phyloP scores from a whole-genome alignment of 192 early-diverging fungal genomes.

The Kickxella alabastrina region DNA sequence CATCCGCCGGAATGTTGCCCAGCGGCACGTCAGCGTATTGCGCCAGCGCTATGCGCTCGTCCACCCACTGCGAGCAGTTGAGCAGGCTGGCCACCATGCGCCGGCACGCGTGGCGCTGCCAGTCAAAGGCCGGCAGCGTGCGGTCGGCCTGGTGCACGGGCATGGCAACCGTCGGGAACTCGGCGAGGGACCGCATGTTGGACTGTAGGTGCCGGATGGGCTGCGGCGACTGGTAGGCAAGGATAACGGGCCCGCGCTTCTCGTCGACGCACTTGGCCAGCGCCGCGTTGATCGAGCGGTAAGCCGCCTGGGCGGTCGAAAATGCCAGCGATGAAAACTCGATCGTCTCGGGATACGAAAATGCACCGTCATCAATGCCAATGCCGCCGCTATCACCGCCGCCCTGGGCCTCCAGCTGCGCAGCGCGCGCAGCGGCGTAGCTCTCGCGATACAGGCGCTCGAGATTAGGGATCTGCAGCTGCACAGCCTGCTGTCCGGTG shows the following conservation, averaged over 20 bases:
- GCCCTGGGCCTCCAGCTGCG: conserved; percentile 1
- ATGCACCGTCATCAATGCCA: conserved; percentile 28
- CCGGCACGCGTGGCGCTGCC: conserved; percentile 69
- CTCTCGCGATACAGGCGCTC: conserved; percentile 62
- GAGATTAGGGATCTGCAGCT: conserved; percentile 70
- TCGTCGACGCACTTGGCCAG: conserved; percentile 62
- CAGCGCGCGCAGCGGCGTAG: conserved; percentile 13
- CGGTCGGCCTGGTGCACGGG: conserved; percentile 70
- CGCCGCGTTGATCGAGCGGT: conserved; percentile 56
- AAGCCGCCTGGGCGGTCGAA: conserved; percentile 17
- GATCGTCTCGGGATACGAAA: conserved; percentile 37
- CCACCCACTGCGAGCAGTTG: conserved; percentile 67
- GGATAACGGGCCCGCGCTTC: conserved; percentile 61
- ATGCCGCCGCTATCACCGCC: no score
- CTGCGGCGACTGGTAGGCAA: conserved; percentile 69
- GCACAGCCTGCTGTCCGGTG: conserved; percentile 48
- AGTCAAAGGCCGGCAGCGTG: conserved; percentile 74
- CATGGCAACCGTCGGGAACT: conserved; percentile 70
- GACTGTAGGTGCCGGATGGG: conserved; percentile 51
- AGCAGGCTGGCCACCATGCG: conserved; percentile 79
- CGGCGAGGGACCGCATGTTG: conserved; percentile 52
- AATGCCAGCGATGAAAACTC: conserved; percentile 29
- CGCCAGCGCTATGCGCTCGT: conserved; percentile 67
- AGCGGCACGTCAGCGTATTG: conserved; percentile 84
- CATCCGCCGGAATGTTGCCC: conserved; percentile 82